These are phyloP conservation scores for Neonectria punicea DNA, from an alignment of 2,329 filamentous ascomycete genomes.

Conservation along the genomic window DNA sequence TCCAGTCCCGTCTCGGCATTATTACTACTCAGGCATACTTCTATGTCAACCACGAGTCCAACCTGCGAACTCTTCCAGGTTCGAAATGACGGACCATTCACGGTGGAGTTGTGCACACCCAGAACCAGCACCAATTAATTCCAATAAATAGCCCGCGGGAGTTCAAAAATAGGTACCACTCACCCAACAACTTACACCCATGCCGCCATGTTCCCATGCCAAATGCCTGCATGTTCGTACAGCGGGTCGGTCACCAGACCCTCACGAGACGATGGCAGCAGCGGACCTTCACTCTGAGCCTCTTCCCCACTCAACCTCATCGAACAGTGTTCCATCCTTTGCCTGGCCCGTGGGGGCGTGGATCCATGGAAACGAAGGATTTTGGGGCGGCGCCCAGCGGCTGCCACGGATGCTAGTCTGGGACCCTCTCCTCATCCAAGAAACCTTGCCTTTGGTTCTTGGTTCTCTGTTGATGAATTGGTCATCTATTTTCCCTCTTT, in stretches of 20 bases:
- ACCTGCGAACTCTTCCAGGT: not conserved
- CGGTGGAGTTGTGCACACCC: not conserved
- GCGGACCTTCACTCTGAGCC: not conserved
- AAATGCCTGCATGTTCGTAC: not conserved
- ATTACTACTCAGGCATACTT: too few relatives aligned
- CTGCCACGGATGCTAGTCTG: not conserved
- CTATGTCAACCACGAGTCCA: not conserved
- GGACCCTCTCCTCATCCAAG: not conserved
- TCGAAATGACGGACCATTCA: not conserved
- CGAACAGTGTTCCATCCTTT: too few relatives aligned
- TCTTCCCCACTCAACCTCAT: too few relatives aligned
- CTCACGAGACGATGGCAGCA: not conserved
- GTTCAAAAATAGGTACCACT: slow-evolving; percentile 13
- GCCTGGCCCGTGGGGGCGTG: not conserved
- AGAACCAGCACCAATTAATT: not conserved
- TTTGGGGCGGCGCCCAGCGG: slow-evolving; percentile 20
- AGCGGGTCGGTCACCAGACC: not conserved
- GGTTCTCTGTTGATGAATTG: not conserved
- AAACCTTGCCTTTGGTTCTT: not conserved
- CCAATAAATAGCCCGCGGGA: not conserved
- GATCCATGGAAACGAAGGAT: not conserved
- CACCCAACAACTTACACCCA: not conserved
- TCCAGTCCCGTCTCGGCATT: too few relatives aligned
- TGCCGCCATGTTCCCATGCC: not conserved
- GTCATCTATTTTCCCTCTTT: not conserved